Evolutionary conservation across 441 rosid genomes (phyloP), one percentile per base, ranked within the genome.

Genomic region (Gossypium schwendimanii): DNA sequence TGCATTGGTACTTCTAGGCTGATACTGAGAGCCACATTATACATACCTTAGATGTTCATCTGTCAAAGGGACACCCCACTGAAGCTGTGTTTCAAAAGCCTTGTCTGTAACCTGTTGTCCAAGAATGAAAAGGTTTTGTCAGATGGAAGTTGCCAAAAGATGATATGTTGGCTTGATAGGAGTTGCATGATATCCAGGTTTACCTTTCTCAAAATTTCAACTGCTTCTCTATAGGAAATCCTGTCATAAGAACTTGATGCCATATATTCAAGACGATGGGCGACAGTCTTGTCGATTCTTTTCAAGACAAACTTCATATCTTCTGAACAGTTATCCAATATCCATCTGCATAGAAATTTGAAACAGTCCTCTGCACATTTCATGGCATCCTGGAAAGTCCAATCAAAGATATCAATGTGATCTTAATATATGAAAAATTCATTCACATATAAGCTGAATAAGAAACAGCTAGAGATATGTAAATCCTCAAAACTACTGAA

Each of bases 341-440:
- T 52, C 91, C 94, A 92, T 73, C 88, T 86, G 82, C 97, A 85
- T 28, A 92, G 86, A 84, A 81, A 89, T 81, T 85, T 91, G 72
- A 92, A 79, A 66, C 76, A 87, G 70, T 91, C 93, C 63, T 80
- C 87, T 21, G 92, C 97, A 71, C 93, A 92, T 49, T 83, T 85
- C 86, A 94, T 89, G 33, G 94, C 91, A 79, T 83, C 93, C 99
- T 92, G 80, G 64, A 71, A 72, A 75, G 24, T 58, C 75, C 78
- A 77, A 61, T 49, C 15, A 79, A 70, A 71, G 36, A 49, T 7
- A 67, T 49, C 71, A 69, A 26, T 15, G n/a, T 31, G 15, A 12
- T 11, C 41, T 55, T n/a, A 28, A 60, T 8, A 14, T 17, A 10
- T 24, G 6, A 49, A 49, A 14, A 49, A 4, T 49, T 12, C 7